Evolutionary conservation across 2,329 filamentous ascomycete genomes (phyloP).

Genomic region (Pseudonectria foliicola): DNA sequence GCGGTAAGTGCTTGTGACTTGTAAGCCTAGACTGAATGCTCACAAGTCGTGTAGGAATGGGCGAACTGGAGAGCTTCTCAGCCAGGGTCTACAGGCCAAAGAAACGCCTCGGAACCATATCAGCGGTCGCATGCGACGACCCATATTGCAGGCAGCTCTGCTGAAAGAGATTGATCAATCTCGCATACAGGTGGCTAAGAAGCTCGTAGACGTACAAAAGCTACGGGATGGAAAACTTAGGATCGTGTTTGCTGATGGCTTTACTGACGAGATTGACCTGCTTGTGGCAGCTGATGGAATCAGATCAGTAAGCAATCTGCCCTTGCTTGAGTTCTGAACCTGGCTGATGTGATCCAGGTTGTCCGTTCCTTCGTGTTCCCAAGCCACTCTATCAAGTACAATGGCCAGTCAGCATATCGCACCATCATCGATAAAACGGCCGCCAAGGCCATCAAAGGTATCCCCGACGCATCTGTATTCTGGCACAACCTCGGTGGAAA

Average conservation of each 20-base stretch:
- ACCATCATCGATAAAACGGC: slow-evolving; percentile 21
- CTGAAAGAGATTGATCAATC: slow-evolving; percentile 37
- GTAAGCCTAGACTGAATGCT: accelerated
- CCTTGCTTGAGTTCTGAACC: not conserved
- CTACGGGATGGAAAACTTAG: slow-evolving; percentile 27
- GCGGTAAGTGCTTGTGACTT: slow-evolving; percentile 7
- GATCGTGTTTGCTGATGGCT: slow-evolving; percentile 39
- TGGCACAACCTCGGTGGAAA: slow-evolving; percentile 25
- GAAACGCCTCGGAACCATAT: slow-evolving; percentile 18
- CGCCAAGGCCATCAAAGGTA: slow-evolving; percentile 21
- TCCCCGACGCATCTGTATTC: slow-evolving; percentile 23
- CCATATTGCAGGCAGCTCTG: slow-evolving; percentile 41
- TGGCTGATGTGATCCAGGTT: slow-evolving; percentile 18
- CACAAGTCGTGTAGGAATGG: slow-evolving; percentile 19
- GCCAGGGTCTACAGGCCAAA: slow-evolving; percentile 12
- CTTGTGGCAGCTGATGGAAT: slow-evolving; percentile 48
- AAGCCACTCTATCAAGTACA: slow-evolving; percentile 38
- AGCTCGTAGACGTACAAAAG: slow-evolving; percentile 33
- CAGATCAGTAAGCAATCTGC: slow-evolving; percentile 32
- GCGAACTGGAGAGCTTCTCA: slow-evolving; percentile 22
- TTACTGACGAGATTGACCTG: slow-evolving; percentile 33
- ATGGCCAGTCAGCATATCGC: slow-evolving; percentile 26
- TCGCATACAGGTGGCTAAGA: slow-evolving; percentile 38
- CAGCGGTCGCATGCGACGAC: slow-evolving; percentile 24
- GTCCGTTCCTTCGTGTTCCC: slow-evolving; percentile 35